Conservation (phyloP, 2,329 filamentous ascomycete species). For the Fusarium sp. region DNA sequence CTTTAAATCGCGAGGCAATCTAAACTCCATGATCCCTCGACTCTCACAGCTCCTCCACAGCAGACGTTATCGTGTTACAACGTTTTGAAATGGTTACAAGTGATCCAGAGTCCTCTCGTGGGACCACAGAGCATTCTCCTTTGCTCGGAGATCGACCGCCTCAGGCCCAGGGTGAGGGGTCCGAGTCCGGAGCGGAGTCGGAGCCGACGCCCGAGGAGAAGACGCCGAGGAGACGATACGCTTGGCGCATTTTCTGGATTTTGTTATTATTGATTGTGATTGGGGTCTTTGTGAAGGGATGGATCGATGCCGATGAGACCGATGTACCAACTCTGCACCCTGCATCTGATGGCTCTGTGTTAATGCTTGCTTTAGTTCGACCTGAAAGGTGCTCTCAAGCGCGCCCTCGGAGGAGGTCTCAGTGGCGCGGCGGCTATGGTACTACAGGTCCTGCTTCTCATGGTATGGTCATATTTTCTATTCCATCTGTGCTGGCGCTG, state of each 20-base stretch:
- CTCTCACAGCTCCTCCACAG: neutral
- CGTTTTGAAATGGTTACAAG: neutral
- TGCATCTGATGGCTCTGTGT: rapidly evolving
- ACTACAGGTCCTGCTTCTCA: conserved; percentile 59
- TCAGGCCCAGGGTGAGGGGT: neutral
- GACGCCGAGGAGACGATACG: conserved; percentile 17
- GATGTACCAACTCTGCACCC: neutral
- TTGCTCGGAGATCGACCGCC: conserved; percentile 11
- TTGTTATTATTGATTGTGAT: conserved; percentile 48
- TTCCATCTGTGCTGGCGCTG: rapidly evolving
- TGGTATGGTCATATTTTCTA: conserved; percentile 56
- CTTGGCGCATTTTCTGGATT: conserved; percentile 53
- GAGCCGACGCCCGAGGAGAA: conserved; percentile 13
- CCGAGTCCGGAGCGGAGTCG: neutral
- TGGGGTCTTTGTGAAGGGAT: conserved; percentile 57
- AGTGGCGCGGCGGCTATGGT: conserved; percentile 63
- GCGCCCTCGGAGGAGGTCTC: conserved; percentile 59
- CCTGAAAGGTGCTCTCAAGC: conserved; percentile 56
- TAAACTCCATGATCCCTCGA: neutral
- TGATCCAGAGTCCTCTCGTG: neutral
- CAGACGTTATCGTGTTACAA: neutral
- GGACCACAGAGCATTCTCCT: conserved; percentile 16
- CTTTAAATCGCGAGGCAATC: conserved; percentile 3
- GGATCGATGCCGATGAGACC: conserved; percentile 51
- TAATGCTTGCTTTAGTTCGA: conserved; percentile 53